A percentile compares a stretch with the other conserved stretches of the same genome.
These are phyloP conservation scores for Theobroma cacao DNA, from an alignment of 345 rosid genomes.

Conservation along the genomic window DNA sequence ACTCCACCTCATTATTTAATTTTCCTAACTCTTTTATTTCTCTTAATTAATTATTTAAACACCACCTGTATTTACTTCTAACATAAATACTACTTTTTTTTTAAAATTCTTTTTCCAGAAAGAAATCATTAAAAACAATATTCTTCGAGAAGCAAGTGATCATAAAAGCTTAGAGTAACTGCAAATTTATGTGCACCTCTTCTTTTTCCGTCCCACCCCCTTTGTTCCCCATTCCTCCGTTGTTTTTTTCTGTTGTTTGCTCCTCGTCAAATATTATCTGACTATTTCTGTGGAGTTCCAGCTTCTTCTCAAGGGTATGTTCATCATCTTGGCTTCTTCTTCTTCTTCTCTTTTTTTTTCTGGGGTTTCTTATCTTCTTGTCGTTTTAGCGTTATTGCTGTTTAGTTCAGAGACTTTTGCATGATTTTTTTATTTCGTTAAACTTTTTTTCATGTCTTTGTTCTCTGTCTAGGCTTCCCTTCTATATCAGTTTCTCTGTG, in stretches of 20 bases:
- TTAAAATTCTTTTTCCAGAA: background rate
- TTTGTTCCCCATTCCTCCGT: background rate
- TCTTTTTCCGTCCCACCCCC: background rate
- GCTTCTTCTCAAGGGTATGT: slow-evolving; percentile 20
- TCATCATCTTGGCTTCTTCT: background rate
- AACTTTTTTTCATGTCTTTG: background rate
- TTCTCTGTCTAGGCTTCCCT: background rate
- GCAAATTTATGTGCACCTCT: slow-evolving; percentile 25
- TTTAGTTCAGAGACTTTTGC: background rate
- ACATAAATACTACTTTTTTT: background rate
- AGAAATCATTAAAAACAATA: slow-evolving; percentile 1
- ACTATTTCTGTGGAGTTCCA: slow-evolving; percentile 1
- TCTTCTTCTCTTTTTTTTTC: background rate
- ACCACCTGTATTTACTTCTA: background rate
- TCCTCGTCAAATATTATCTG: slow-evolving; percentile 7
- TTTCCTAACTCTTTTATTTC: background rate
- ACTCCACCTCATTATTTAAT: background rate
- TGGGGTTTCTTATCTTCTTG: background rate
- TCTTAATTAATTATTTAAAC: background rate
- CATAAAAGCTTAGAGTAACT: slow-evolving; percentile 30
- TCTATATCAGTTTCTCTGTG: background rate
- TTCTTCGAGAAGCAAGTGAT: slow-evolving; percentile 17
- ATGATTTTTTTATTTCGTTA: background rate
- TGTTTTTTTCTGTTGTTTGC: slow-evolving; percentile 14
- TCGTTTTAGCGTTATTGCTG: background rate